Evolutionary conservation across 2,329 filamentous ascomycete genomes (phyloP).

Genomic region (Berkeleyomyces rouxiae): DNA sequence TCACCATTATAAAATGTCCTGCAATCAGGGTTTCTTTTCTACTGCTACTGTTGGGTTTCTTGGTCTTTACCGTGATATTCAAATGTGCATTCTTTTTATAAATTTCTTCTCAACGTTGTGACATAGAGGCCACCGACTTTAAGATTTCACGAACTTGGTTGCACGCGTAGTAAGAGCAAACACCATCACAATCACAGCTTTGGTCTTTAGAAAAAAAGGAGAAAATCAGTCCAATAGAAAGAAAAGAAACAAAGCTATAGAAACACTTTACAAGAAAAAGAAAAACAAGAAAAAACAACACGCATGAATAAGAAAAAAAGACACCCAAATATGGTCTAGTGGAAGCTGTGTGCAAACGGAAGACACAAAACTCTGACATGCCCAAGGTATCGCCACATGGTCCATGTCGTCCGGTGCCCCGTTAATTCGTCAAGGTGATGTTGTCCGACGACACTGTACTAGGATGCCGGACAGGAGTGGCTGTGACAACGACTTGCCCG

Average conservation of each 20-base stretch:
- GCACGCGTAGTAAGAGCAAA: neutral
- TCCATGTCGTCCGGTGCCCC: neutral
- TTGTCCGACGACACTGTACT: constrained; percentile 3
- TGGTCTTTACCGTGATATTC: neutral
- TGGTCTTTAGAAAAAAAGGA: neutral
- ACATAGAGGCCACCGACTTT: too few species aligned
- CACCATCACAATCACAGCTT: neutral
- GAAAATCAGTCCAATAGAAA: neutral
- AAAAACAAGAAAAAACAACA: constrained; percentile 1
- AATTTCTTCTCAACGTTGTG: too few species aligned
- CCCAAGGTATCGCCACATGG: neutral
- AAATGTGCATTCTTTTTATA: too few species aligned
- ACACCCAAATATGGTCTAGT: neutral
- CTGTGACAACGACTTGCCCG: neutral
- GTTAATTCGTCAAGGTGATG: constrained; percentile 2
- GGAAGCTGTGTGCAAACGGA: neutral
- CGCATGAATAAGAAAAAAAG: constrained; percentile 10
- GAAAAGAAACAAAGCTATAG: neutral
- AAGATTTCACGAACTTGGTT: neutral
- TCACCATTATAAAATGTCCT: neutral
- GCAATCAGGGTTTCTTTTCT: neutral
- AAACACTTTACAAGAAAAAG: constrained; percentile 1
- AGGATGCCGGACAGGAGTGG: neutral
- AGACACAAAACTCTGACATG: neutral
- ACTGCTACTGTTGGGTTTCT: neutral